These are phyloP conservation scores for Suhomyces panamericanus DNA, from an alignment of 1,139 yeast species.

Conservation along the genomic window DNA sequence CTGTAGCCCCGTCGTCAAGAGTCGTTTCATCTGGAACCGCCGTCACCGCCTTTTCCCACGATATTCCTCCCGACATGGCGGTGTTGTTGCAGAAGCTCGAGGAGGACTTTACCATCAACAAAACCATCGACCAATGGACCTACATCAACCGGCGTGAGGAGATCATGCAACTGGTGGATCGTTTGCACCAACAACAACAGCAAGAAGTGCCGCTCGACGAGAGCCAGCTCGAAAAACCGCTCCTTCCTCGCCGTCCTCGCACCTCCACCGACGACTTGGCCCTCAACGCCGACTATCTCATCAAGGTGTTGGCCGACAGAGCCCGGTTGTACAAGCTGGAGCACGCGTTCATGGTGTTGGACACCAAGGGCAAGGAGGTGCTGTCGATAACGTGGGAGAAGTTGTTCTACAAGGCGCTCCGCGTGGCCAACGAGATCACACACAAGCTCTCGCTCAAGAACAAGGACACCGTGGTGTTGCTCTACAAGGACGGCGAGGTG, in stretches of 20 bases:
- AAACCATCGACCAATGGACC: conserved; percentile 50
- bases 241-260: conserved; percentile 55
- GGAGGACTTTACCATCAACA: conserved; percentile 43
- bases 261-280: conserved; percentile 19
- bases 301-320: conserved; percentile 71
- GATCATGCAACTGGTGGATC: conserved; percentile 41
- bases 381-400: conserved; percentile 87
- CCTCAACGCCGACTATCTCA: conserved; percentile 53
- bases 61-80: conserved; percentile 51
- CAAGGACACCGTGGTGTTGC: conserved; percentile 79
- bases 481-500: conserved; percentile 83
- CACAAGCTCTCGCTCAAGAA: conserved; percentile 70
- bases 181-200: conserved; percentile 38
- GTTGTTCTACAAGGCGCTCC: conserved; percentile 76
- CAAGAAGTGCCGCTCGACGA: conserved; percentile 33
- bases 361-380: conserved; percentile 77
- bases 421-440: conserved; percentile 82
- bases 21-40: conserved; percentile 14
- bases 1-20: conserved; percentile 9
- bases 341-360: conserved; percentile 71
- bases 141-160: conserved; percentile 50
- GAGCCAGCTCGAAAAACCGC: conserved; percentile 51
- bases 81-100: conserved; percentile 44
- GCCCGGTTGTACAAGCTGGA: conserved; percentile 67
- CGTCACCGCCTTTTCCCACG: conserved; percentile 23